Conservation (phyloP, 73 alveolate genomes). For the Paramecium primaurelia region DNA sequence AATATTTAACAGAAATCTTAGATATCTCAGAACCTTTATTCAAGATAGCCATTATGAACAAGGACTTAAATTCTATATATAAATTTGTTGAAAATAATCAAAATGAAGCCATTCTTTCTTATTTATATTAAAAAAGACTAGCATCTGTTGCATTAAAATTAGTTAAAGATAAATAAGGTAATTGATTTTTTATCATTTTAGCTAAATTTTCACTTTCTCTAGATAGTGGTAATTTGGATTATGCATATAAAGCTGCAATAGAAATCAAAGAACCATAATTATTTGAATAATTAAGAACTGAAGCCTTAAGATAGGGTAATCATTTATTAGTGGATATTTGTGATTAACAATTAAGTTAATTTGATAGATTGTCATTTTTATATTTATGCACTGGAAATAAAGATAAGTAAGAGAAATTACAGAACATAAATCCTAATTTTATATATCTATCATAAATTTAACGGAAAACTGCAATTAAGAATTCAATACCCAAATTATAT, state of each 20-base stretch:
- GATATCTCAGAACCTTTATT: conserved; percentile 38
- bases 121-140: conserved; percentile 64
- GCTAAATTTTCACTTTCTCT: conserved; percentile 13
- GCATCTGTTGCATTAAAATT: conserved; percentile 64
- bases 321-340: conserved; percentile 34
- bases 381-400: not conserved
- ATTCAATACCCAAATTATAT: not conserved
- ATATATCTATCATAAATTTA: not conserved
- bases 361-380: conserved; percentile 49
- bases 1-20: not conserved
- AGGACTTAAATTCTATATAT: conserved; percentile 59
- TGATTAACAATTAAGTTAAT: conserved; percentile 21
- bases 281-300: conserved; percentile 36
- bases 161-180: conserved; percentile 18
- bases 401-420: conserved; percentile 39
- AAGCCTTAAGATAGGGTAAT: conserved; percentile 56
- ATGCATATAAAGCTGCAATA: not conserved
- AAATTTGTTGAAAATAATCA: conserved; percentile 53
- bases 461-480: not conserved
- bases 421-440: not conserved
- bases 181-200: not conserved
- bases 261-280: not conserved
- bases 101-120: conserved; percentile 64
- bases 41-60: conserved; percentile 66
- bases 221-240: not conserved